Conservation (phyloP, 179 eudicot species). For the Corrigiola litoralis region DNA sequence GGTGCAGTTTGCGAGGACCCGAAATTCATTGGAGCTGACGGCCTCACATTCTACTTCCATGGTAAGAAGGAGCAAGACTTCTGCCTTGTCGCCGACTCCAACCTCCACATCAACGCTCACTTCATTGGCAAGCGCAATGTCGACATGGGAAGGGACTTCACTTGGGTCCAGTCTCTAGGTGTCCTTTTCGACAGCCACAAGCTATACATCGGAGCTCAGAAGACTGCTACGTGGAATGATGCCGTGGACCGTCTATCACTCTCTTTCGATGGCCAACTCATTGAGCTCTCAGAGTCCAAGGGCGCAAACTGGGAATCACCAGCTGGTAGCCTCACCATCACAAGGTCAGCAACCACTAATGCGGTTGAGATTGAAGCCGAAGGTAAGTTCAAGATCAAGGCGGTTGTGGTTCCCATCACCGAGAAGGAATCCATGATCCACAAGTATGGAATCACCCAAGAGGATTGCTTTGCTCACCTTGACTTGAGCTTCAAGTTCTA, state of each 20-base stretch:
- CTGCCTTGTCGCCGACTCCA: slow-evolving; percentile 61
- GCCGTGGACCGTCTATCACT: slow-evolving; percentile 43
- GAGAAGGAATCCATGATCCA: slow-evolving; percentile 57
- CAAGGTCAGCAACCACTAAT: slow-evolving; percentile 37
- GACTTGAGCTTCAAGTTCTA: slow-evolving; percentile 70
- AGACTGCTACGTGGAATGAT: slow-evolving; percentile 59
- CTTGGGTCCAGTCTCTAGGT: slow-evolving; percentile 69
- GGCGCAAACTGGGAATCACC: slow-evolving; percentile 31
- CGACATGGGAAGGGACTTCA: slow-evolving; percentile 53
- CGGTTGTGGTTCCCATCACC: slow-evolving; percentile 51
- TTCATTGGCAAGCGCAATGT: slow-evolving; percentile 56
- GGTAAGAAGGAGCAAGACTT: slow-evolving; percentile 59
- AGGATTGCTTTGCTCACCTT: slow-evolving; percentile 74
- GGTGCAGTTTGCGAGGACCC: slow-evolving; percentile 74
- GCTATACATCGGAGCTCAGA: slow-evolving; percentile 51
- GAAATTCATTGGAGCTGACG: slow-evolving; percentile 58
- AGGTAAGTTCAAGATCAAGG: slow-evolving; percentile 58
- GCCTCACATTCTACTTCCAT: slow-evolving; percentile 71
- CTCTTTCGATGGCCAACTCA: slow-evolving; percentile 41
- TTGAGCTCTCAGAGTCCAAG: slow-evolving; percentile 26
- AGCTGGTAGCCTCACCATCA: slow-evolving; percentile 23
- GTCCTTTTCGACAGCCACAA: slow-evolving; percentile 53
- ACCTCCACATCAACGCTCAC: slow-evolving; percentile 73
- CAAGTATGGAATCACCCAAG: slow-evolving; percentile 54
- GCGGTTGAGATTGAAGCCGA: slow-evolving; percentile 39